phyloP scores from a whole-genome alignment of 805 yeast species.

The Sungouiella thailandica region DNA sequence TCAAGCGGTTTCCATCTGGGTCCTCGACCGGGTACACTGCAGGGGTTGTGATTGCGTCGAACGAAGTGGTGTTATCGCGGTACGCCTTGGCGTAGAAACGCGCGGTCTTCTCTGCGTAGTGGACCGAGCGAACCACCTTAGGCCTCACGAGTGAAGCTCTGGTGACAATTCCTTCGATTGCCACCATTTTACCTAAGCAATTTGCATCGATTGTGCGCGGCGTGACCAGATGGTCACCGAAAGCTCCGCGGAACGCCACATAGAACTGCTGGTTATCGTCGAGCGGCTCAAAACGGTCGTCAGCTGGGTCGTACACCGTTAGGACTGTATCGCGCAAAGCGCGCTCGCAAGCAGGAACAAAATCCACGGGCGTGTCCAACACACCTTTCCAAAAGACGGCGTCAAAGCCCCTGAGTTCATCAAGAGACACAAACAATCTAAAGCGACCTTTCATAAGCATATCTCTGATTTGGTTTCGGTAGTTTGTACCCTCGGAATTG shows the following conservation, averaged over 20 bases:
- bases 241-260: slow-evolving; percentile 82
- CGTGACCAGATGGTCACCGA: slow-evolving; percentile 81
- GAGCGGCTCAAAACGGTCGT: slow-evolving; percentile 46
- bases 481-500: slow-evolving; percentile 50
- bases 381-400: slow-evolving; percentile 72
- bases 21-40: slow-evolving; percentile 93
- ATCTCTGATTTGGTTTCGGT: slow-evolving; percentile 63
- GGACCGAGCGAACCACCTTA: slow-evolving; percentile 85
- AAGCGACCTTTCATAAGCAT: slow-evolving; percentile 65
- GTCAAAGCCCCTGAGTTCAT: slow-evolving; percentile 84
- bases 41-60: slow-evolving; percentile 76
- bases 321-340: slow-evolving; percentile 78
- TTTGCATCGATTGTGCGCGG: slow-evolving; percentile 82
- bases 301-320: slow-evolving; percentile 63
- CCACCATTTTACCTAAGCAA: slow-evolving; percentile 73
- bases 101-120: slow-evolving; percentile 80
- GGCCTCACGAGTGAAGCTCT: slow-evolving; percentile 92
- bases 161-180: slow-evolving; percentile 94
- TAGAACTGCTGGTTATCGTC: slow-evolving; percentile 63
- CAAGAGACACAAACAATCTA: slow-evolving; percentile 72
- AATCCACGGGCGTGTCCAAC: slow-evolving; percentile 74
- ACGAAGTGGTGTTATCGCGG: slow-evolving; percentile 86
- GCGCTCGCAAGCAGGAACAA: slow-evolving; percentile 80
- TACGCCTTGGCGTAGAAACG: slow-evolving; percentile 88
- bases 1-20: slow-evolving; percentile 79